Evolutionary conservation across 768 basidiomycete genomes (phyloP), one percentile per base, ranked within the genome.

Genomic region (Clitopilus hobsonii): DNA sequence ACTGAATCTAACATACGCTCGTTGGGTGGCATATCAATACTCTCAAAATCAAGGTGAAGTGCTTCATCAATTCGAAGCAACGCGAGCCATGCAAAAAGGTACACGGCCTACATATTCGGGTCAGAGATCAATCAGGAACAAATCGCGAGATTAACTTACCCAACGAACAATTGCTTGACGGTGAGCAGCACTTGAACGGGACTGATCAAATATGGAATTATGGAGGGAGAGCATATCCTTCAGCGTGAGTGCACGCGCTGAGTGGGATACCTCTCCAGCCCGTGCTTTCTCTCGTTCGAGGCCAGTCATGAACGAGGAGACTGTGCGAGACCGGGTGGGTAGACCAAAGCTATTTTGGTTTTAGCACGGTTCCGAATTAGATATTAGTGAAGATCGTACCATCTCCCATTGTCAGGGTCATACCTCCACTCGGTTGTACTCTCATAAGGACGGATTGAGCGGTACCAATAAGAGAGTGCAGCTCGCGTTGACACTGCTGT

Each of bases 241-340:
- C 11, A 56, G 52, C 1, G 54, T 28, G 6, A 65, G 29, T 11
- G 63, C 62, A 1, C 61, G 41, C 2, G 63, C 63, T 10, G 63
- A 65, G 14, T 41, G 47, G n/a, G 61, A 63, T n/a, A 60, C 56
- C 54, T 65, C 60, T 4, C 61, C 59, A 1, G 54, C 22, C 22
- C 53, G 53, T 1, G 61, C 61, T 50, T 64, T 64, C 11, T 55
- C 58, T 52, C 62, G 62, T 54, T 64, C 63, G 14, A 64, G 63
- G 1, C 63, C 63, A 16, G 62, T 49, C 63, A 65, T 65, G 45
- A 61, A 65, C 24, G 52, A 54, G 1, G 62, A 61, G 5, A 65
- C 63, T 2, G 52, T 18, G 1, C 22, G 60, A 6, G 61, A 59
- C 1, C 57, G 51, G 4, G 56, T 61, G 2, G 62, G 62, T 7